Percentiles rank a stretch among this genome's conserved stretches.
Evolutionary conservation across 129 eudicot genomes (phyloP).

Genomic region (Flaveria trinervia): DNA sequence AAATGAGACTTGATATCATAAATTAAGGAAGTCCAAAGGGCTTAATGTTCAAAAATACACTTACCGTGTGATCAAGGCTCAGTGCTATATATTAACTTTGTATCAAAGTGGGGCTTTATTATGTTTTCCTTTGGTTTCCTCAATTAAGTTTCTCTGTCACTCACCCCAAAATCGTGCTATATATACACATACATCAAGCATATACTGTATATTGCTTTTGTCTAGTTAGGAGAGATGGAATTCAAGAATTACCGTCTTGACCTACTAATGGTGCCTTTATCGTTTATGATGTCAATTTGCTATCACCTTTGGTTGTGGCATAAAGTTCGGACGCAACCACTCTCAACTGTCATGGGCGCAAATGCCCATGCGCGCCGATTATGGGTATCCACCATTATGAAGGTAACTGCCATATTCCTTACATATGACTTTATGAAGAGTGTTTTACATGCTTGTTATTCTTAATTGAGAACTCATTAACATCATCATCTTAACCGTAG

Average conservation of each 20-base stretch:
- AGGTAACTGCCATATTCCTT: constrained; percentile 41
- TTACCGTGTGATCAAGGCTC: background rate
- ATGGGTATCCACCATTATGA: constrained; percentile 84
- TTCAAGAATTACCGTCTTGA: constrained; percentile 72
- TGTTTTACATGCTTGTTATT: background rate
- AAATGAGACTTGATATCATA: background rate
- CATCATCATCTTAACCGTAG: too few relatives aligned
- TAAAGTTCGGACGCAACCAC: constrained; percentile 64
- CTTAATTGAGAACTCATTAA: too few relatives aligned
- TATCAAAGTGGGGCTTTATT: background rate
- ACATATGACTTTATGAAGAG: background rate
- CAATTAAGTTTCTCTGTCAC: background rate
- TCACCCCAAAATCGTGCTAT: background rate
- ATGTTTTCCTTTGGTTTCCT: too few relatives aligned
- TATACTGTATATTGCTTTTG: background rate
- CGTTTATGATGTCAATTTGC: constrained; percentile 37
- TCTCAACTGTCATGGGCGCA: constrained; percentile 68
- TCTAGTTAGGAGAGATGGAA: constrained; percentile 43
- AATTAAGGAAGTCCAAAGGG: constrained; percentile 6
- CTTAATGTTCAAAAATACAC: constrained; percentile 15
- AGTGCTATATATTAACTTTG: constrained; percentile 12
- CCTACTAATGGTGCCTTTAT: constrained; percentile 61
- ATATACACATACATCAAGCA: constrained; percentile 1
- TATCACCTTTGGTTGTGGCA: constrained; percentile 80
- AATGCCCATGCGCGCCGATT: constrained; percentile 66